phyloP scores from a whole-genome alignment of 1,139 yeast genomes.

The Geotrichum candidum region DNA sequence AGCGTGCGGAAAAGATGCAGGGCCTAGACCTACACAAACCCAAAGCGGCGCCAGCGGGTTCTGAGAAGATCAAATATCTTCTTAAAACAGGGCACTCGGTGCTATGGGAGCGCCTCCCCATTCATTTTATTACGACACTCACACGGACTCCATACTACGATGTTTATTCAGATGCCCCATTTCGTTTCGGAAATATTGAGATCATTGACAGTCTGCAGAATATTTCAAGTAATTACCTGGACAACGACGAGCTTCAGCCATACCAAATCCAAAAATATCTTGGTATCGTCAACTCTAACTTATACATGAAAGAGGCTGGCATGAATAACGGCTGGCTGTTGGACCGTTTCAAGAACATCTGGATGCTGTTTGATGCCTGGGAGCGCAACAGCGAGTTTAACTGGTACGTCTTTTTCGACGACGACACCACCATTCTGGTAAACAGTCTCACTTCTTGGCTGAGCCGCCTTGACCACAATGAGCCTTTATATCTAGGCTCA shows the following conservation, averaged over 20 bases:
- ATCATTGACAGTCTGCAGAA: constrained; percentile 33
- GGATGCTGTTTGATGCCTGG: constrained; percentile 37
- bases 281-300: constrained; percentile 23
- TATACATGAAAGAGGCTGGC: constrained; percentile 14
- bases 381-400: constrained; percentile 30
- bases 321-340: constrained; percentile 33
- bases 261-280: constrained; percentile 30
- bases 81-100: constrained; percentile 37
- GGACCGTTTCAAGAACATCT: constrained; percentile 38
- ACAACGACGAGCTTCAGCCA: constrained; percentile 25
- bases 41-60: constrained; percentile 18
- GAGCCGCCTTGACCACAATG: constrained; percentile 23
- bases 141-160: constrained; percentile 33
- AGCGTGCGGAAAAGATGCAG: neutral
- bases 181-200: constrained; percentile 32
- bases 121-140: constrained; percentile 35
- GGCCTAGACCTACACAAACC: neutral
- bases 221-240: constrained; percentile 26
- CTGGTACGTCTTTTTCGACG: constrained; percentile 39
- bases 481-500: constrained; percentile 33
- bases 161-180: constrained; percentile 34
- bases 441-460: constrained; percentile 29
- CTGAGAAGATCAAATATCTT: constrained; percentile 30
- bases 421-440: constrained; percentile 33
- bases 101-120: constrained; percentile 37